phyloP scores from a whole-genome alignment of 2,329 filamentous ascomycete species.

The Botrytis galanthina region DNA sequence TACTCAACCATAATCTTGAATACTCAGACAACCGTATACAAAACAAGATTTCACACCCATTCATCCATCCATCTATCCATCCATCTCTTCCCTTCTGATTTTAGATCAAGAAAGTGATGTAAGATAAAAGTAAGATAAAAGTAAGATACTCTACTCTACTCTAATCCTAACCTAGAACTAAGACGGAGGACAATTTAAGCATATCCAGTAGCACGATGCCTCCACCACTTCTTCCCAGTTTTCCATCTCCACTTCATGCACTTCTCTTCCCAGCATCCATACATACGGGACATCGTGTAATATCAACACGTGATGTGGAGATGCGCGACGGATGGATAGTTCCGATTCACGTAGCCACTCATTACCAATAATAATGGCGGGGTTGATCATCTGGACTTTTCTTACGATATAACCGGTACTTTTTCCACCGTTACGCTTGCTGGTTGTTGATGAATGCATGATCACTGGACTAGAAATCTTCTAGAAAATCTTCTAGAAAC shows the following conservation, averaged over 20 bases:
- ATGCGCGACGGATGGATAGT: background rate
- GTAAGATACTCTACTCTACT: no score
- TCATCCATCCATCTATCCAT: no score
- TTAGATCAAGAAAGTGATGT: no score
- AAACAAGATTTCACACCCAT: no score
- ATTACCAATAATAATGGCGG: background rate
- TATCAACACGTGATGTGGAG: background rate
- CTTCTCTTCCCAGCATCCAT: background rate
- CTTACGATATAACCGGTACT: background rate
- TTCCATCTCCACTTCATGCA: background rate
- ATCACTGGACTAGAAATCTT: background rate
- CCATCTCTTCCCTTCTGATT: no score
- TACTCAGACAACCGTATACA: no score
- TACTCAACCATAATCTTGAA: no score
- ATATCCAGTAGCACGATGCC: background rate
- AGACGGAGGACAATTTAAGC: background rate
- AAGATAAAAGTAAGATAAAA: no score
- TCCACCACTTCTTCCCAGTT: background rate
- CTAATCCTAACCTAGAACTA: no score
- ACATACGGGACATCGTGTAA: background rate
- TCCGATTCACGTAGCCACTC: background rate
- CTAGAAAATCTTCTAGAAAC: background rate
- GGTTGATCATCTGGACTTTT: background rate
- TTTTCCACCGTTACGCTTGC: background rate
- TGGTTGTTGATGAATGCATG: background rate